Evolutionary conservation across 805 yeast genomes (phyloP), one percentile per base, ranked within the genome.

Genomic region (Metschnikowia cubensis): DNA sequence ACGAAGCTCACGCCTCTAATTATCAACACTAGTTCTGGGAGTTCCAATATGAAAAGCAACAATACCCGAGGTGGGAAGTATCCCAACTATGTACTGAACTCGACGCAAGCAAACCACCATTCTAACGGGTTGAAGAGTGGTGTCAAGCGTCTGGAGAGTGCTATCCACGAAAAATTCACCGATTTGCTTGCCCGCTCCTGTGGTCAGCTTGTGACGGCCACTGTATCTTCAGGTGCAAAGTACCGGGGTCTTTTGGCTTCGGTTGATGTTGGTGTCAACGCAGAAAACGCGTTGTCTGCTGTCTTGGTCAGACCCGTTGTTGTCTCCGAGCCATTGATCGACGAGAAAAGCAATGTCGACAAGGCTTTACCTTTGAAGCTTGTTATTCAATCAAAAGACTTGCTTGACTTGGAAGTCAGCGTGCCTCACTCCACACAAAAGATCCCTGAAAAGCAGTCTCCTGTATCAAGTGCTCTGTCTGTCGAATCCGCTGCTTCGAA

Each of bases 171-270:
- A 36, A 45, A 32, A 13, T 39, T 48, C 10, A 47, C 38, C 3
- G 50, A 51, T 29, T 53, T 57, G 49, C 49, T 58, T 38, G 58
- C 58, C 8, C 45, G 49, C 37, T 50, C 57, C 15, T 69, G 85
- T 38, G 73, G 96, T 17, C 71, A 77, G 31, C 69, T 70, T 31
- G 81, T 80, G 11, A 71, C 72, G 13, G 84, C 82, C 6, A 81
- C 89, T 3, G 80, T 84, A 1, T 67, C 80, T 22, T 76, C 87
- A 0, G 92, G 92, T 13, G 73, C 79, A 2, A 67, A 75, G 29
- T 77, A 81, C 58, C 66, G 69, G 20, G 96, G 96, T 18, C 61
- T 83, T 7, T 67, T 88, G 49, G 69, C 74, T 40, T 77, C 84
- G 10, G 74, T 79, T 18, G 71, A 71, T 39, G 62, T 70, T 31